Evolutionary conservation across 2,329 filamentous ascomycete genomes (phyloP), one percentile per base, ranked within the genome.

Genomic region (Ascochyta lentis): DNA sequence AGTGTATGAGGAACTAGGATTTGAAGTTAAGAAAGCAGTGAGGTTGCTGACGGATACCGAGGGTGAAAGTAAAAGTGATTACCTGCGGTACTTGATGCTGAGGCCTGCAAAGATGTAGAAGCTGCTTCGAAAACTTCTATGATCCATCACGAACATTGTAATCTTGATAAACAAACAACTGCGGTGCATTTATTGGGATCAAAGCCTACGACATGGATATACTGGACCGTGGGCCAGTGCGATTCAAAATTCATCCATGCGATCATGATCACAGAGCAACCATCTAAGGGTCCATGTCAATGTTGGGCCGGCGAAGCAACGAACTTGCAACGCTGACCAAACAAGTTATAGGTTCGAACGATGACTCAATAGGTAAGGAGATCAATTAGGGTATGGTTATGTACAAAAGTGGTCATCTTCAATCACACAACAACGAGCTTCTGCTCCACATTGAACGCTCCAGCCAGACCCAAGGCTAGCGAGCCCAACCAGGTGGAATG

Each of bases 341-440:
- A 23, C 10, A 6, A 9, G 8, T 23, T 4, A 38, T 16, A 23
- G 8, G n/a, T 16, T 38, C n/a, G 4, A 23, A 38, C 7, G 16
- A 22, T n/a, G 22, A 13, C 15, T 4, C 19, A 39, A 39, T 23
- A 39, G 37, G 19, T 39, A 35, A 35, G 2, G 15, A 23, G 15
- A 12, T 54, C 19, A 24, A 44, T 54, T 54, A 40, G 34, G 34
- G 39, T 34, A 26, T 39, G 9, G 15, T 22, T 43, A 51, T 41
- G 38, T 51, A 56, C 46, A 51, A 13, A 26, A 27, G 31, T 39
- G 37, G 19, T 42, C 23, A 35, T 34, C 12, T 43, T 38, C 42
- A 43, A n/a, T 22, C 38, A 40, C 19, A 29, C 26, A 29, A 13
- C 46, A 41, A 33, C 44, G 19, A 48, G 29, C 29, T n/a, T 6